A percentile compares a stretch with the other conserved stretches of the same genome.
Evolutionary conservation across 495 filamentous ascomycete species (phyloP).

Genomic region (Aspergillus wentii): DNA sequence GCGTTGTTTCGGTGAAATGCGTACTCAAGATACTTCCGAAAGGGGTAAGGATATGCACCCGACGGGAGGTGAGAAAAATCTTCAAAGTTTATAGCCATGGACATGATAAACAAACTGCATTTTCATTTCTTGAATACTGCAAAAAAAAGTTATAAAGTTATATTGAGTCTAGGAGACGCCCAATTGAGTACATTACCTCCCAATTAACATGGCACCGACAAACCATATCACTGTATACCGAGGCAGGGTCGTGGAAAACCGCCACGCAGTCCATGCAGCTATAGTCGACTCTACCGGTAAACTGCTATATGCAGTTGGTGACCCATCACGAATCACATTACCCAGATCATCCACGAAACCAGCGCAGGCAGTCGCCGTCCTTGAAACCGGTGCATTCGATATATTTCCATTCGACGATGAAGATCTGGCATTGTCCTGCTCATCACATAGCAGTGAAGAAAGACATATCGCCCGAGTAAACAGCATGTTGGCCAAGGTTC

Average conservation of each 20-base stretch:
- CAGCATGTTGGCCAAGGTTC: conserved; percentile 23
- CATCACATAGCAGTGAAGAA: conserved; percentile 40
- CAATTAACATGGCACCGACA: no score
- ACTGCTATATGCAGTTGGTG: conserved; percentile 28
- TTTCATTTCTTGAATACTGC: no score
- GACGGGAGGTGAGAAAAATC: no score
- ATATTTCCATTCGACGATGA: conserved; percentile 27
- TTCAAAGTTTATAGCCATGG: no score
- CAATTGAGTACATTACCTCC: no score
- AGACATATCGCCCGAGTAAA: conserved; percentile 26
- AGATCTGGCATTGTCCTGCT: conserved; percentile 38
- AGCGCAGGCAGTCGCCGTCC: conserved; percentile 29
- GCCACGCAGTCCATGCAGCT: conserved; percentile 32
- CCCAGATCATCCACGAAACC: conserved; percentile 40
- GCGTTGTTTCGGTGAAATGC: no score
- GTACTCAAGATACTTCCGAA: no score
- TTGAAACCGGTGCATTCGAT: conserved; percentile 25
- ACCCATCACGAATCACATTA: conserved; percentile 32
- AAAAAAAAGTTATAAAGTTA: no score
- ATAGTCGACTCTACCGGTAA: conserved; percentile 24
- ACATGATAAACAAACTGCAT: no score
- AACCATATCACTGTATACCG: conserved; percentile 23
- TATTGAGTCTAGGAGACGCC: no score
- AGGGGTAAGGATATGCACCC: no score
- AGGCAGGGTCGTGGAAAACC: conserved; percentile 31